Percentiles rank a stretch among this genome's conserved stretches.
Evolutionary conservation across 2,329 filamentous ascomycete genomes (phyloP).

Genomic region (Corinectria fuckeliana): DNA sequence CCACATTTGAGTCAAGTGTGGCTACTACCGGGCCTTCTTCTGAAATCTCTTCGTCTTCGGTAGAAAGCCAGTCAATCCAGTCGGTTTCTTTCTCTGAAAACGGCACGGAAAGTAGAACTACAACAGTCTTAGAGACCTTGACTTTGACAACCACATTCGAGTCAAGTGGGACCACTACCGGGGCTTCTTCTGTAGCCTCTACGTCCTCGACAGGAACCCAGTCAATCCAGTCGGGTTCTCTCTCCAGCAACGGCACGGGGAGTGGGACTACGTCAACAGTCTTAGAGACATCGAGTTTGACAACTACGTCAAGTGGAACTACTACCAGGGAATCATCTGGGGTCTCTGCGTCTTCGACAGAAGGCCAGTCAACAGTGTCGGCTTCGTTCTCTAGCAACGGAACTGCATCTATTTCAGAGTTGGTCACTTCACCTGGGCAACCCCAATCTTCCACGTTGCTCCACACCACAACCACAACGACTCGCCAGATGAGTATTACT

Average conservation of each 20-base stretch:
- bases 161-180: background rate
- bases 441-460: background rate
- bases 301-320: background rate
- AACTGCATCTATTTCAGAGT: background rate
- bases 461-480: background rate
- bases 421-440: background rate
- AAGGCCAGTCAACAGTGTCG: no score
- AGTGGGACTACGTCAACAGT: background rate
- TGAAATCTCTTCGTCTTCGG: no score
- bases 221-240: background rate
- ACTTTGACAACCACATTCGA: background rate
- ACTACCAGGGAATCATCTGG: background rate
- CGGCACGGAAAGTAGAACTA: background rate
- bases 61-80: no score
- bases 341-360: no score
- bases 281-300: background rate
- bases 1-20: background rate
- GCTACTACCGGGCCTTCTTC: background rate
- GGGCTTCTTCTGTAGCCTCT: background rate
- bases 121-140: background rate
- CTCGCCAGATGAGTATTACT: background rate
- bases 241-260: background rate
- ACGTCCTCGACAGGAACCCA: background rate
- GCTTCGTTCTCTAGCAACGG: background rate
- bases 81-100: background rate